Evolutionary conservation across 1,284 basidiomycete genomes (phyloP).

Genomic region (Naganishia sp.): DNA sequence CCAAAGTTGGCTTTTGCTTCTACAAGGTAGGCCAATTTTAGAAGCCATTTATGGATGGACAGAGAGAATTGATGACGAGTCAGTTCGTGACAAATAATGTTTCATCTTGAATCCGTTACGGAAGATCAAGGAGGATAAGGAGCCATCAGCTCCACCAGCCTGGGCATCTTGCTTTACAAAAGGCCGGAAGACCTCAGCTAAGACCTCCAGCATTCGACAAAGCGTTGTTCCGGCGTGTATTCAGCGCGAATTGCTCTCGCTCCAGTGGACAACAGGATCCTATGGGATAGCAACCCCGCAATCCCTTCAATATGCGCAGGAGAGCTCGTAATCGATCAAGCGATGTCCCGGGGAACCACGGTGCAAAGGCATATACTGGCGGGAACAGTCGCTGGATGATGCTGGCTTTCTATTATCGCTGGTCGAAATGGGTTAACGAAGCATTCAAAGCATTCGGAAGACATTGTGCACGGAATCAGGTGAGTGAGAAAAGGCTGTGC

Average conservation of each 20-base stretch:
- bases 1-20: too few relatives aligned
- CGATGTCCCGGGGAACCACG: not conserved
- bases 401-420: constrained; percentile 1
- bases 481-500: constrained; percentile 31
- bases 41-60: too few relatives aligned
- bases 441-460: constrained; percentile 51
- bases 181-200: too few relatives aligned
- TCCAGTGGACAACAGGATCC: not conserved
- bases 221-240: too few relatives aligned
- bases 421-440: constrained; percentile 39
- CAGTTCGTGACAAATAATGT: too few relatives aligned
- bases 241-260: not conserved
- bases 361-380: not conserved
- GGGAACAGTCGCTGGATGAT: not conserved
- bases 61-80: too few relatives aligned
- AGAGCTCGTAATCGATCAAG: constrained; percentile 5
- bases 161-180: not conserved
- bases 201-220: too few relatives aligned
- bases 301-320: constrained; percentile 6
- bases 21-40: too few relatives aligned
- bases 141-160: not conserved
- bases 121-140: not conserved
- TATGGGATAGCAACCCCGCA: not conserved
- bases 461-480: constrained; percentile 54
- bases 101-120: too few relatives aligned